These are phyloP conservation scores for Coelastrella sp. DNA, from an alignment of 139 green algal genomes.

Conservation along the genomic window DNA sequence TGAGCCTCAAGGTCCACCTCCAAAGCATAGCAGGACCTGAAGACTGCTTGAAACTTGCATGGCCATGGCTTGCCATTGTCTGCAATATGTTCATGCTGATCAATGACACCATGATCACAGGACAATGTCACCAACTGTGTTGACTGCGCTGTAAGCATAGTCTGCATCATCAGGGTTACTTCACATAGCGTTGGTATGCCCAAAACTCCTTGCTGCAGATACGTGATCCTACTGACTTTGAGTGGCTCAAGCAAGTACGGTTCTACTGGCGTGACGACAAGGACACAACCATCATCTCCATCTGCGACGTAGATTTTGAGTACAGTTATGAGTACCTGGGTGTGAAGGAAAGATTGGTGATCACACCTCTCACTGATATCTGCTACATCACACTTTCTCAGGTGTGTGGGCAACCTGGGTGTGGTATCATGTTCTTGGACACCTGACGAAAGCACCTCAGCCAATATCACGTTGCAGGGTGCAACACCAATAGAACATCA, in stretches of 20 bases:
- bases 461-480: too few relatives aligned
- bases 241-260: conserved; percentile 96
- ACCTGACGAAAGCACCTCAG: too few relatives aligned
- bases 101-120: too few relatives aligned
- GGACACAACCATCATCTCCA: conserved; percentile 94
- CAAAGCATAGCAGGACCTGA: too few relatives aligned
- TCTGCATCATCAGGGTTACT: background rate
- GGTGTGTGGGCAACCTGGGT: conserved; percentile 7
- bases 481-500: too few relatives aligned
- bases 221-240: conserved; percentile 95
- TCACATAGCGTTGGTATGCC: background rate
- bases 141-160: too few relatives aligned
- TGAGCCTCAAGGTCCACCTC: too few relatives aligned
- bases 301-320: conserved; percentile 98
- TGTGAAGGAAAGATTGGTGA: conserved; percentile 96
- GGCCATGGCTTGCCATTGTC: too few relatives aligned
- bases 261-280: conserved; percentile 97
- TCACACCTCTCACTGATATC: conserved; percentile 96
- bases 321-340: conserved; percentile 96
- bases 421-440: too few relatives aligned
- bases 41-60: too few relatives aligned
- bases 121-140: too few relatives aligned
- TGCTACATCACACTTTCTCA: conserved; percentile 98
- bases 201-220: background rate
- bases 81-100: too few relatives aligned